Evolutionary conservation across 2,329 filamentous ascomycete species (phyloP), one percentile per base, ranked within the genome.

Genomic region (Ploettnerulaceae sp.): DNA sequence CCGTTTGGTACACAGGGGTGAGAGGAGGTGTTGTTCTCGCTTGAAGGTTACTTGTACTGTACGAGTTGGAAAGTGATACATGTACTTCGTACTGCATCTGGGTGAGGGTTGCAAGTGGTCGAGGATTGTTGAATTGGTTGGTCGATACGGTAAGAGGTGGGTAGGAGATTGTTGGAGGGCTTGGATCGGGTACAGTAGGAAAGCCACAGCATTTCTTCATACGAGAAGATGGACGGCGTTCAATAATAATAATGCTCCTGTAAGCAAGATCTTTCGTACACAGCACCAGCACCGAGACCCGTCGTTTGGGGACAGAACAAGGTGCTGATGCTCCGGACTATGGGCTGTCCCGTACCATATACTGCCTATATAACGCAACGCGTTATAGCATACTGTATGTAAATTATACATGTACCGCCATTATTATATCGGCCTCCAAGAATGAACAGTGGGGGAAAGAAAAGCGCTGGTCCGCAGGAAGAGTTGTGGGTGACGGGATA

Each of bases 1-100:
- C 45, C 25, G 32, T n/a, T 28, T 34, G 15, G n/a, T 37, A 48
- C 40, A 36, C 48, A 33, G 39, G 21, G 22, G 5, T 14, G 39
- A 17, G 18, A 42, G 18, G 26, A 28, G 12, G 4, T 5, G 22
- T 45, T 17, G 29, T n/a, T 33, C 25, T 25, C 22, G 20, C 29
- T 37, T 29, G 34, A n/a, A n/a, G n/a, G n/a, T n/a, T n/a, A n/a
- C n/a, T n/a, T n/a, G n/a, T n/a, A n/a, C n/a, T n/a, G n/a, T n/a
- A n/a, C n/a, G n/a, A n/a, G n/a, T n/a, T n/a, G n/a, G n/a, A n/a
- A n/a, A n/a, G n/a, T n/a, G n/a, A n/a, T n/a, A n/a, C n/a, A n/a
- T n/a, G n/a, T n/a, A n/a, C n/a, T n/a, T n/a, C n/a, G n/a, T n/a
- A n/a, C n/a, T n/a, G n/a, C n/a, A n/a, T 15, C 20, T 20, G 12